Percentiles rank a stretch among this genome's conserved stretches.
These are phyloP conservation scores for Puya raimondii DNA, from an alignment of 176 grass and related monocot genomes.

Conservation along the genomic window DNA sequence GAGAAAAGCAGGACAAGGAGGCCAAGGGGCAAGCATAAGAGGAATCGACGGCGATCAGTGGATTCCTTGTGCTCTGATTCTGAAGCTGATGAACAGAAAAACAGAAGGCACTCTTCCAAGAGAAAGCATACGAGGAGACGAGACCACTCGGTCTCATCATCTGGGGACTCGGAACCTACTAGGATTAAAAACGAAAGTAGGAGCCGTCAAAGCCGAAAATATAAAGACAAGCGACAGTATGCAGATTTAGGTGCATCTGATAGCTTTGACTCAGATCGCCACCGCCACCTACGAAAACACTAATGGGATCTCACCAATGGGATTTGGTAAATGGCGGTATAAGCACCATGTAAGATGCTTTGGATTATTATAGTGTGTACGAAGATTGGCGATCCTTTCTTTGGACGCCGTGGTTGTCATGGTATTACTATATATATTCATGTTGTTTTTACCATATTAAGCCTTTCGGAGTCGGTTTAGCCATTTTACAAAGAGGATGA, in stretches of 20 bases:
- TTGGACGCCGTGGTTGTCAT: too few relatives aligned
- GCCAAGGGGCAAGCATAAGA: slow-evolving; percentile 37
- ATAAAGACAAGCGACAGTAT: not conserved
- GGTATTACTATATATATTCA: too few relatives aligned
- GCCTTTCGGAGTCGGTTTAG: too few relatives aligned
- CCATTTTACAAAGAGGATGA: too few relatives aligned
- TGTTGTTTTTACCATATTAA: too few relatives aligned
- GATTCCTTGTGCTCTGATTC: slow-evolving; percentile 36
- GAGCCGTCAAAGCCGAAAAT: slow-evolving; percentile 25
- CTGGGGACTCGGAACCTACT: not conserved
- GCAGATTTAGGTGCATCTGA: slow-evolving; percentile 17
- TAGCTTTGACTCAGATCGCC: slow-evolving; percentile 20
- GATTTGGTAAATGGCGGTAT: too few relatives aligned
- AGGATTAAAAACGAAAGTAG: slow-evolving; percentile 15
- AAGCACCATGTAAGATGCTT: too few relatives aligned
- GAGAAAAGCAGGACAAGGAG: slow-evolving; percentile 26
- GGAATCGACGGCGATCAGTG: slow-evolving; percentile 14
- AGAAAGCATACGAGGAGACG: slow-evolving; percentile 26
- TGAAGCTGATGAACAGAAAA: slow-evolving; percentile 23
- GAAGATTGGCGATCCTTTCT: too few relatives aligned
- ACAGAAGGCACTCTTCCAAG: slow-evolving; percentile 21
- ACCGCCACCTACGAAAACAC: slow-evolving; percentile 8
- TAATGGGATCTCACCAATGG: not conserved
- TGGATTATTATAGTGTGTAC: too few relatives aligned
- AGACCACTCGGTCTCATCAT: slow-evolving; percentile 8